A percentile compares a stretch with the other conserved stretches of the same genome.
Evolutionary conservation across 768 basidiomycete species (phyloP).

Genomic region (Pleurotus salmoneostramineus): DNA sequence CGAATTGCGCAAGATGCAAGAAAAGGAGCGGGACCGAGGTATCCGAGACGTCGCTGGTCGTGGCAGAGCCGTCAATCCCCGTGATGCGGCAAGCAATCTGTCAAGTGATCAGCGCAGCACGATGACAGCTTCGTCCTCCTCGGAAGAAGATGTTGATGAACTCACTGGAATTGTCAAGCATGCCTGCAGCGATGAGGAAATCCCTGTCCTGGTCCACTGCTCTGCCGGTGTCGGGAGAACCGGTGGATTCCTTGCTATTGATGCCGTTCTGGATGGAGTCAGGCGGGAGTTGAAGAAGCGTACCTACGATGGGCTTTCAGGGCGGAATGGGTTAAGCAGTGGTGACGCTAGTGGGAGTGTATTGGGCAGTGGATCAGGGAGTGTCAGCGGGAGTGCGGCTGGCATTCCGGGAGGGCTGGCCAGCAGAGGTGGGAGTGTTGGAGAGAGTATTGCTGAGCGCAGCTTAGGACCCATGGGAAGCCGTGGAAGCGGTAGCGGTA

Average conservation of each 20-base stretch:
- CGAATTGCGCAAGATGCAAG: constrained; percentile 9
- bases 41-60: background rate
- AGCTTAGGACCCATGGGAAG: no score
- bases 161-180: constrained; percentile 53
- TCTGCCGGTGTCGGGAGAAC: constrained; percentile 95
- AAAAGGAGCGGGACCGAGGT: background rate
- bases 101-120: constrained; percentile 1
- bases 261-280: constrained; percentile 78
- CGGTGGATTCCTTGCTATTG: constrained; percentile 89
- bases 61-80: background rate
- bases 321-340: background rate
- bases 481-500: background rate
- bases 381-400: background rate
- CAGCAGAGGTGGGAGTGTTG: background rate
- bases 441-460: background rate
- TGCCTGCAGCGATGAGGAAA: constrained; percentile 33
- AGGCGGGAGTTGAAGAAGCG: constrained; percentile 47
- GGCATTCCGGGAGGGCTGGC: background rate
- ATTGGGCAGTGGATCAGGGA: background rate
- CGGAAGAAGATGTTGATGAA: constrained; percentile 41
- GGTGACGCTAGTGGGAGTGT: constrained; percentile 4
- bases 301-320: constrained; percentile 5
- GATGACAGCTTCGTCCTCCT: constrained; percentile 11
- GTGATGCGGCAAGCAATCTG: no score
- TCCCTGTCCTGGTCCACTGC: constrained; percentile 80